Base-by-base conservation (phyloP, 2,329 filamentous ascomycete species). In the Botrytis fragariae region DNA sequence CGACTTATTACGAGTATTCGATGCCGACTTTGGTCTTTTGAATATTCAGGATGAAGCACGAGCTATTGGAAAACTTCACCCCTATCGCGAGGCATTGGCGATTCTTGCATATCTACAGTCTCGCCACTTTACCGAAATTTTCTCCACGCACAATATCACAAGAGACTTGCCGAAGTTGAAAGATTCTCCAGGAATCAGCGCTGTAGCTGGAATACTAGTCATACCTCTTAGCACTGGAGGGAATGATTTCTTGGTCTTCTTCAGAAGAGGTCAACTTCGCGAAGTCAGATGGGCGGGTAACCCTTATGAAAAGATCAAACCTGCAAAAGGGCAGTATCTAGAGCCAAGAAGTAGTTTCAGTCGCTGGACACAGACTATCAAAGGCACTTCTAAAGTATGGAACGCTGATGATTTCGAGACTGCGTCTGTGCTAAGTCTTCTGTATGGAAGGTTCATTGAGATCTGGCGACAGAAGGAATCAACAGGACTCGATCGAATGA, bases 401-500 rank as follows among this genome's bases (percentile, higher is more conserved):
- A 91, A 90, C 0, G 93, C 96, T 79, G 92, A 97, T 75, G 93
- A 97, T 79, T 69, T 97, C 2, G 94, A 97, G 82, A 97, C 93
- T 0, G 94, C 94, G 0, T 93, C 94, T 0, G 93, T 97, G 0
- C 85, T 97, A 4, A 97, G 94, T 79, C 84, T 97, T 16, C 93
- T 97, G 1, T 97, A 97, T 75, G 86, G 87, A 25, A 89, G 89
- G 81, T 97, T 97, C 80, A 97, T 97, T 78, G 93, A 97, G 79
- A 94, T 97, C 7, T 97, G 94, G 94, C 87, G 93, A 73, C 93
- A 97, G 80, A 97, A 97, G 77, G 94, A 97, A 81, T 91, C 91
- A 2, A 92, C 93, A 0, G 81, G 97, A 74, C 92, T 97, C 77
- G 97, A 92, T 77, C 92, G 95, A 75, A 85, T 97, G 2, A 97